Evolutionary conservation across 352 stramenopile genomes (phyloP), one percentile per base, ranked within the genome.

Genomic region (Phytophthora pisi): DNA sequence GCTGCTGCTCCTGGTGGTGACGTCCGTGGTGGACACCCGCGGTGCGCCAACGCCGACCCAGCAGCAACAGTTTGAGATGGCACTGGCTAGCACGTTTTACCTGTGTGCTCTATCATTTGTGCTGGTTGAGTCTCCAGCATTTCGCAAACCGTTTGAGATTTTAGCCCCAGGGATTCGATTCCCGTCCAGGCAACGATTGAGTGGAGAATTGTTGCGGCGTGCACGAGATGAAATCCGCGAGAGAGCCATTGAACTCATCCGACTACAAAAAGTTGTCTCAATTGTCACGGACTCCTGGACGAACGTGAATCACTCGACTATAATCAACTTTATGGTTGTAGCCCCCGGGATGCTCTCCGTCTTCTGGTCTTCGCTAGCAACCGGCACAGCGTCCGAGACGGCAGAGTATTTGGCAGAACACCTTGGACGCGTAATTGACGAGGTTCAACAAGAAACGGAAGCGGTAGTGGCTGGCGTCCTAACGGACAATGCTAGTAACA

Each of bases 241-340:
- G 28, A 30, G n/a, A n/a, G 40, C 31, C 1, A 51, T 51, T 43
- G 9, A 2, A 43, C 4, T 60, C 8, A 42, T 60, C 11, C 50
- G 51, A 43, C 24, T 30, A 8, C 47, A 38, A 20, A 56, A 18
- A 34, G 47, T 58, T 42, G 49, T 58, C 26, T 34, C 49, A 3
- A 53, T 59, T n/a, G 58, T 59, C 9, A 46, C 50, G 5, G 50
- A 66, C 47, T 31, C 16, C 5, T 66, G 58, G 49, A 58, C 49
- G 3, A 57, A 53, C n/a, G 49, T 47, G 3, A 59, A 66, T 13
- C 40, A 59, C 13, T 58, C 50, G 9, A 49, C 40, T 5, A 66
- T 66, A 16, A 58, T 59, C 3, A 47, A 58, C 7, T 45, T 59
- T 49, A 40, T 59, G 58, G 36, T 58, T 16, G 58, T 66, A 9